A percentile compares a stretch with the other conserved stretches of the same genome.
These are phyloP conservation scores for Termitomyces sp. DNA, from an alignment of 768 basidiomycete species.

Conservation along the genomic window DNA sequence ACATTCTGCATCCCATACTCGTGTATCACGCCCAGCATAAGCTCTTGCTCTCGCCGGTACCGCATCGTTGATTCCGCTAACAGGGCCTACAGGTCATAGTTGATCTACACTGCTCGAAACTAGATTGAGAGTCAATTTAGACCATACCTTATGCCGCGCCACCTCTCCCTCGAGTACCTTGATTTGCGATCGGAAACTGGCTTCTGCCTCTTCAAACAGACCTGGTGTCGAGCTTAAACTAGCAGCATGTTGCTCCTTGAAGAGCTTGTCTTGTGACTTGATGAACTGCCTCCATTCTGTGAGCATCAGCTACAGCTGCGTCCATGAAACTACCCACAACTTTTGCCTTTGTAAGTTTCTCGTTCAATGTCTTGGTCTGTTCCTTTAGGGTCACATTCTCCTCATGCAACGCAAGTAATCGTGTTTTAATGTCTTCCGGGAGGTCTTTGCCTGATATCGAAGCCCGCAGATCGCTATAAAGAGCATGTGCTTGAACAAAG, in stretches of 20 bases:
- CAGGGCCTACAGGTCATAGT: conserved; percentile 31
- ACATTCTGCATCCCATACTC: conserved; percentile 58
- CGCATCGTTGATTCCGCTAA: conserved; percentile 49
- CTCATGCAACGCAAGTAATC: conserved; percentile 70
- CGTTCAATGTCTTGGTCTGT: conserved; percentile 61
- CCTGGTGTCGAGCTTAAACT: conserved; percentile 41
- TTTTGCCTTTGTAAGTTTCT: conserved; percentile 79
- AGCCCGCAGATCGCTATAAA: conserved; percentile 65
- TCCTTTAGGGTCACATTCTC: conserved; percentile 70
- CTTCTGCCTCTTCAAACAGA: conserved; percentile 70
- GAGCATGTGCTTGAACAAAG: neutral
- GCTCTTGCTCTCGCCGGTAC: conserved; percentile 72
- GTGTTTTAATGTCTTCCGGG: conserved; percentile 77
- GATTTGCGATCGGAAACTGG: conserved; percentile 59
- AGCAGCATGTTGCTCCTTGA: conserved; percentile 74
- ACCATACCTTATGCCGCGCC: conserved; percentile 45
- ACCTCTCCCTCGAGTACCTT: conserved; percentile 63
- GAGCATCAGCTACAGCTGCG: neutral
- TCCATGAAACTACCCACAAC: conserved; percentile 35
- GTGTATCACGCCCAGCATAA: conserved; percentile 77
- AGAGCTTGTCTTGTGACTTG: conserved; percentile 85
- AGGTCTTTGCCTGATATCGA: conserved; percentile 73
- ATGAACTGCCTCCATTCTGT: conserved; percentile 59
- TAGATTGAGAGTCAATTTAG: neutral
- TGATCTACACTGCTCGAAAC: neutral